phyloP scores from a whole-genome alignment of 257 asterid genomes.

The Nicotiana attenuata region DNA sequence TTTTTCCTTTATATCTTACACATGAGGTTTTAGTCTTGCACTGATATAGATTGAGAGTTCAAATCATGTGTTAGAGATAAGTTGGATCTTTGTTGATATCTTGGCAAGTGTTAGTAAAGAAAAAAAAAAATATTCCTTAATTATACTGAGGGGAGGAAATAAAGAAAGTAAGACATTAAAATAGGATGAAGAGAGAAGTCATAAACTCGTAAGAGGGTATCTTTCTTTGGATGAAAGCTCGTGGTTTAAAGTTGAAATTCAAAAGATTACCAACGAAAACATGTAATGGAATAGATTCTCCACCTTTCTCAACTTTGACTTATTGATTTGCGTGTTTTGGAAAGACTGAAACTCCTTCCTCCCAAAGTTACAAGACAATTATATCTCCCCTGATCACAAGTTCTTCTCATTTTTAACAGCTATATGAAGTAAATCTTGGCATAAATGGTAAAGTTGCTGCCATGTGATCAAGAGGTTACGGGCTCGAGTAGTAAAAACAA shows the following conservation, averaged over 20 bases:
- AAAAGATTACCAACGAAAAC: neutral
- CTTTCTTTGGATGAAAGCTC: neutral
- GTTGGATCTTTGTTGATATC: too few species aligned
- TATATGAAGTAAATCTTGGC: rapidly evolving
- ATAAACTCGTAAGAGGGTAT: too few species aligned
- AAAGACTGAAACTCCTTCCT: neutral
- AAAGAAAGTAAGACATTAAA: neutral
- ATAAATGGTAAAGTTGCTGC: too few species aligned
- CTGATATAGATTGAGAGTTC: too few species aligned
- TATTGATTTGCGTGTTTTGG: neutral
- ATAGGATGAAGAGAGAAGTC: neutral
- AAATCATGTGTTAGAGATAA: too few species aligned
- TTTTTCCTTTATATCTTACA: too few species aligned
- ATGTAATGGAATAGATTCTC: neutral
- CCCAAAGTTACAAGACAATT: neutral
- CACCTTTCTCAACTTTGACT: neutral
- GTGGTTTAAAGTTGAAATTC: neutral
- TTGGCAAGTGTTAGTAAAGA: too few species aligned
- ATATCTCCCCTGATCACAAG: too few species aligned
- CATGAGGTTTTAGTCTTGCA: too few species aligned
- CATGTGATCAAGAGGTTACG: rapidly evolving
- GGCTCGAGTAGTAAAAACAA: rapidly evolving
- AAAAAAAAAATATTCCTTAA: too few species aligned
- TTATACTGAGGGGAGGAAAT: too few species aligned
- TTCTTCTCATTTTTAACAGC: too few species aligned